Percentiles rank a stretch among this genome's conserved stretches.
These are phyloP conservation scores for Sisymbrium irio DNA, from an alignment of 345 rosid genomes.

Conservation along the genomic window DNA sequence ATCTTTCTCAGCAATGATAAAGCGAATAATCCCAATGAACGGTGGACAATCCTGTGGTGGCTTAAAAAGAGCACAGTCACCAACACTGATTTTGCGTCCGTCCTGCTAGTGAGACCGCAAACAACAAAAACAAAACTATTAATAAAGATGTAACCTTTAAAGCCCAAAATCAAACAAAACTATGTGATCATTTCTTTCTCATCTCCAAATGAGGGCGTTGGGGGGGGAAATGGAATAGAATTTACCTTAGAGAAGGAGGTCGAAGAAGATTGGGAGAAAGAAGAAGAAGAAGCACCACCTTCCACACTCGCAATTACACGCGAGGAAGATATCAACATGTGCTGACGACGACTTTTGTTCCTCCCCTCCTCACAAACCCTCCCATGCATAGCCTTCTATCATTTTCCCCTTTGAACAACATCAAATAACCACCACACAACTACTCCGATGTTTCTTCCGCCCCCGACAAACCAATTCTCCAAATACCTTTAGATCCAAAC, in stretches of 20 bases:
- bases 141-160: too few relatives aligned
- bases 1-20: conserved; percentile 48
- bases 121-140: background rate
- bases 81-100: conserved; percentile 77
- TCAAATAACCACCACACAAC: conserved; percentile 36
- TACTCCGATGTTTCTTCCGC: background rate
- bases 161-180: too few relatives aligned
- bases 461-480: too few relatives aligned
- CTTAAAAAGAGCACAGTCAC: conserved; percentile 92
- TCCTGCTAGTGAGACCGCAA: conserved; percentile 46
- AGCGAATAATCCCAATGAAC: conserved; percentile 75
- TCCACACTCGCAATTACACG: conserved; percentile 49
- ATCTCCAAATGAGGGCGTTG: too few relatives aligned
- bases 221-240: too few relatives aligned
- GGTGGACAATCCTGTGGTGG: conserved; percentile 82
- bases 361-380: conserved; percentile 46
- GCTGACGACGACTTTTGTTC: conserved; percentile 53
- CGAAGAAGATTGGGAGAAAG: conserved; percentile 42
- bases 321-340: conserved; percentile 57
- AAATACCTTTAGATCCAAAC: conserved; percentile 25
- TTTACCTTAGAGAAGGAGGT: conserved; percentile 62
- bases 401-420: conserved; percentile 60
- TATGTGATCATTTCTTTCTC: too few relatives aligned
- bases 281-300: conserved; percentile 36
- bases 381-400: conserved; percentile 73